Evolutionary conservation across 2,329 filamentous ascomycete species (phyloP).

Genomic region (Verticillium dahliae): DNA sequence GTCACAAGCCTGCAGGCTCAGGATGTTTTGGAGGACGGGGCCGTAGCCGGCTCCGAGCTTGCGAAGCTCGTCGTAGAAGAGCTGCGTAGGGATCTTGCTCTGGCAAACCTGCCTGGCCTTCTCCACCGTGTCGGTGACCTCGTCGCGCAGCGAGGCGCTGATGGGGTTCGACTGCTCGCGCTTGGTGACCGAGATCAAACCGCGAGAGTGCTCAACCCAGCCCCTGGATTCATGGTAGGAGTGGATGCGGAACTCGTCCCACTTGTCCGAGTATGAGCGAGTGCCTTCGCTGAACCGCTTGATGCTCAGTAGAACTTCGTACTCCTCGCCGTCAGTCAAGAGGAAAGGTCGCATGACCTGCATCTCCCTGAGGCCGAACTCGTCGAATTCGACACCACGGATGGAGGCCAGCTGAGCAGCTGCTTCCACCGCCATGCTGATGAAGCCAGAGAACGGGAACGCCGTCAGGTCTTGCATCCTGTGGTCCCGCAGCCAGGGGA

Average conservation of each 20-base stretch:
- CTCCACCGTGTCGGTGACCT: conserved; percentile 6
- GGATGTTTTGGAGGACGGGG: conserved; percentile 34
- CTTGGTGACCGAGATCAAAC: conserved; percentile 6
- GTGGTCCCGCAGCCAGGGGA: conserved; percentile 43
- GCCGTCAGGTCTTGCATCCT: conserved; percentile 38
- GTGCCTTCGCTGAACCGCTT: conserved; percentile 2
- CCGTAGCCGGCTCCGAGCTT: conserved; percentile 10
- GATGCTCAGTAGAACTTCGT: conserved; percentile 9
- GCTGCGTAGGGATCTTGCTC: neutral
- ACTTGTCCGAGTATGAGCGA: conserved; percentile 10
- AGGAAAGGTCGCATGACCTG: conserved; percentile 3
- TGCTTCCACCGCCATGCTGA: conserved; percentile 31
- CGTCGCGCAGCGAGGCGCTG: neutral
- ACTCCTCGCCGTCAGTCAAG: conserved; percentile 4
- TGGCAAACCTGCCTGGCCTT: neutral
- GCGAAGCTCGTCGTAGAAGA: conserved; percentile 8
- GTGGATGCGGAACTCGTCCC: conserved; percentile 10
- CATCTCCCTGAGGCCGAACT: conserved; percentile 11
- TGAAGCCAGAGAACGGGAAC: conserved; percentile 35
- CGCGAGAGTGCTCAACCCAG: conserved; percentile 14
- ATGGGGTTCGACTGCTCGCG: neutral
- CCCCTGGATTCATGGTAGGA: neutral
- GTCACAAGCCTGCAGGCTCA: conserved; percentile 31
- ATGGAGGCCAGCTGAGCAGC: conserved; percentile 16
- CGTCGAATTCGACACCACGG: conserved; percentile 7